Evolutionary conservation across 106 monocot genomes (phyloP), one percentile per base, ranked within the genome.

Genomic region (Narthecium ossifragum): DNA sequence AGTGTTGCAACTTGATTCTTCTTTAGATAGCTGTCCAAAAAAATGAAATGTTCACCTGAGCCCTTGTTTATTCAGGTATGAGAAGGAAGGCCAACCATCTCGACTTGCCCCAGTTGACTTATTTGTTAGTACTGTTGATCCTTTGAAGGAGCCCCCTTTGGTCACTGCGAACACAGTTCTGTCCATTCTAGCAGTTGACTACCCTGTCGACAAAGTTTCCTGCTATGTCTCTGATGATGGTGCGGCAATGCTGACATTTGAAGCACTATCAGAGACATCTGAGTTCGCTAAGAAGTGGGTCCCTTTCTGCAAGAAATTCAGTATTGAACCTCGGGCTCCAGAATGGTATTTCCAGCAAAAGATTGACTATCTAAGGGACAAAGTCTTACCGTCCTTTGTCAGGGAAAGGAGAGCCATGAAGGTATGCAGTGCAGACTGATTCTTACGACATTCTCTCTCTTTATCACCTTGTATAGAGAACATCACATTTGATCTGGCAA

Each of bases 111-210:
- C 68, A 17, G 66, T 87, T 20, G 86, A 87, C 51, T 60, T 87
- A 41, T 87, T 75, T 75, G 86, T 87, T 28, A 87, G 86, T 69
- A 87, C 86, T 6, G 86, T 87, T 51, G 86, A 87, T 60, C 86
- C 86, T 9, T n/a, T 78, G 75, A 87, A 87, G 72, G 86, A 87
- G 41, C 86, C 86, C 23, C 82, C 86, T 40, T 40, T 87, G 46
- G 82, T 87, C 60, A 87, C 86, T 40, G 86, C 86, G 70, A 87
- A 87, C 65, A 87, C 86, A 17, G 82, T 87, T n/a, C 68, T 87
- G 21, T 87, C 86, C 7, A 87, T 87, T 31, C 86, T 87, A 53
- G 81, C 86, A 1, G 72, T 82, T 15, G 86, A 87, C 55, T 87
- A 87, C 55, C 82, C 86, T 45, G 82, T 87, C 18, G 86, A 87